Evolutionary conservation across 495 filamentous ascomycete genomes (phyloP).

Genomic region (Aspergillus funiculosus): DNA sequence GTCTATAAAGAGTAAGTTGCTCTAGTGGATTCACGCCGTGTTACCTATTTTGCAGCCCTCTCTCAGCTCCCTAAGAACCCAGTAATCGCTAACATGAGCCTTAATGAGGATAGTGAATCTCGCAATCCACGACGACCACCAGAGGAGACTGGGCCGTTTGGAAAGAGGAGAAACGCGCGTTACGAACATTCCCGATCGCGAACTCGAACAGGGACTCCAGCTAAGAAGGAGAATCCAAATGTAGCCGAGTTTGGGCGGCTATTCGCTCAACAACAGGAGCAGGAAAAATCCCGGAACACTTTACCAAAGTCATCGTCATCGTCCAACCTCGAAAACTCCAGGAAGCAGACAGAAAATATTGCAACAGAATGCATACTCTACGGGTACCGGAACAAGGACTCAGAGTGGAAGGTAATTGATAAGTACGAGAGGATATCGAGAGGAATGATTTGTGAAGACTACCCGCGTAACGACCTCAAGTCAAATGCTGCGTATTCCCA

Average conservation of each 20-base stretch:
- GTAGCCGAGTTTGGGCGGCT: constrained; percentile 47
- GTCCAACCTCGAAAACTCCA: constrained; percentile 35
- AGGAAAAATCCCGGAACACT: constrained; percentile 30
- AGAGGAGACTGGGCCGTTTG: constrained; percentile 61
- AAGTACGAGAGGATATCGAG: constrained; percentile 70
- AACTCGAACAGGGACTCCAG: constrained; percentile 54
- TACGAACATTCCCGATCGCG: constrained; percentile 48
- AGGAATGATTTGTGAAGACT: constrained; percentile 85
- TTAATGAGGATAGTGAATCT: constrained; percentile 30
- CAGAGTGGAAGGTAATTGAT: constrained; percentile 79
- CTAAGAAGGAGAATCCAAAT: constrained; percentile 53
- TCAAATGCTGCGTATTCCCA: constrained; percentile 49
- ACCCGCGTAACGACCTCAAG: constrained; percentile 58
- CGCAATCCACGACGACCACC: constrained; percentile 46
- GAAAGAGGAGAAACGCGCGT: constrained; percentile 47
- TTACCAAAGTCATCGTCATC: constrained; percentile 41
- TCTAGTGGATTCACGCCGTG: neutral
- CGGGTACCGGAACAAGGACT: constrained; percentile 64
- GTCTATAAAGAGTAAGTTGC: constrained; percentile 53
- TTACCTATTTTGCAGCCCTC: constrained; percentile 4
- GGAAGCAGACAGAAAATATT: constrained; percentile 47
- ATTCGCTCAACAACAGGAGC: constrained; percentile 41
- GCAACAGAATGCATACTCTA: constrained; percentile 80
- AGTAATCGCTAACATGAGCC: constrained; percentile 14
- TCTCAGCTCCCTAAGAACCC: constrained; percentile 5